Conservation (phyloP, 331 rosid species). For the Acacia pycnantha region DNA sequence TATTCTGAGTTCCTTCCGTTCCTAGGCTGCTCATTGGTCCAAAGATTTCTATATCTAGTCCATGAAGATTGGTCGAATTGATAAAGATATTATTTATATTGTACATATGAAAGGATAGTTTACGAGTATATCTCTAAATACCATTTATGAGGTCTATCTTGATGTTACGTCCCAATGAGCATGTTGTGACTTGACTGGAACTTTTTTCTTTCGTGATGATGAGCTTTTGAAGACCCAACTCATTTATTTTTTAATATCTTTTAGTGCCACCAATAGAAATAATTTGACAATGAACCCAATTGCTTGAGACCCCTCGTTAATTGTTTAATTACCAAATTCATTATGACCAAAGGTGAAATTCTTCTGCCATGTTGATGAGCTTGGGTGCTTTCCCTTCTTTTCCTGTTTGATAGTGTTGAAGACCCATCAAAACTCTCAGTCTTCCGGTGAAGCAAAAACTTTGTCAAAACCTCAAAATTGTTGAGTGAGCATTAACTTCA, state of each 20-base stretch:
- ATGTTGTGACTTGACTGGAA: background rate
- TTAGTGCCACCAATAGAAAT: background rate
- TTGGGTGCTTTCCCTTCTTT: background rate
- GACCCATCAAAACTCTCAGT: background rate
- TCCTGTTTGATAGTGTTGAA: background rate
- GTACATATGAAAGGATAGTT: background rate
- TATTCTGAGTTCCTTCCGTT: background rate
- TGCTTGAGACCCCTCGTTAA: background rate
- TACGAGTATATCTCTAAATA: background rate
- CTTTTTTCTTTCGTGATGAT: too few species aligned
- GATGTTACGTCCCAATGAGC: background rate
- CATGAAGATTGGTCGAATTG: background rate
- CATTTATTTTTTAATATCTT: background rate
- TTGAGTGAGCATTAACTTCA: background rate
- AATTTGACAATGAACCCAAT: background rate
- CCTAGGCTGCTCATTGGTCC: background rate
- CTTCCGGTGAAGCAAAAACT: background rate
- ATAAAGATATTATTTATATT: too few species aligned
- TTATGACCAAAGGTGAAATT: background rate
- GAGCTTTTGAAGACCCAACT: background rate
- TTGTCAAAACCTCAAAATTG: background rate
- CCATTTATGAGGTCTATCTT: background rate
- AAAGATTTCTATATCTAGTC: background rate
- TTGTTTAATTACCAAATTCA: background rate
- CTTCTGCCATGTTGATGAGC: background rate